Evolutionary conservation across 2,329 filamentous ascomycete genomes (phyloP).

Genomic region (Fusarium nygamai): DNA sequence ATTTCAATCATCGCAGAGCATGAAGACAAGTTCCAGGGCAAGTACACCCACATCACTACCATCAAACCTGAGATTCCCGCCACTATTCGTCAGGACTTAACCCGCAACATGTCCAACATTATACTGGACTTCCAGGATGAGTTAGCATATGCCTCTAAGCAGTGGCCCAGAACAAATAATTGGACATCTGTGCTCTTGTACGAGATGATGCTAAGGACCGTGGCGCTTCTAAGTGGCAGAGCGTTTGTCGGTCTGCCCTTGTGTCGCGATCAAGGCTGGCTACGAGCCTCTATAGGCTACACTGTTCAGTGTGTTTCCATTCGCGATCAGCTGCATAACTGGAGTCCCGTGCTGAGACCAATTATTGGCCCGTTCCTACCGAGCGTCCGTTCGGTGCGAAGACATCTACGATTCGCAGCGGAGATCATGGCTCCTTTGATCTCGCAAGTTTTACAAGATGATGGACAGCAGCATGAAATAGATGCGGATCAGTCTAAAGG

Average conservation of each 20-base stretch:
- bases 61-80: not conserved
- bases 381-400: not conserved
- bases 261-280: not conserved
- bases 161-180: fast-evolving
- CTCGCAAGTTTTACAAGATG: fast-evolving
- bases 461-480: fast-evolving
- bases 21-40: not conserved
- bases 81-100: not conserved
- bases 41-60: not conserved
- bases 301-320: not conserved
- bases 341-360: not conserved
- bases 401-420: not conserved
- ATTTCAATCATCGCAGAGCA: not conserved
- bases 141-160: not conserved
- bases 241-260: not conserved
- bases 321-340: not conserved
- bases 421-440: not conserved
- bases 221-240: not conserved
- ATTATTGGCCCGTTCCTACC: not conserved
- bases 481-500: fast-evolving
- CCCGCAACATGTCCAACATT: not conserved
- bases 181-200: fast-evolving
- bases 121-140: not conserved
- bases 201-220: not conserved
- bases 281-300: not conserved